A percentile compares a stretch with the other conserved stretches of the same genome.
Evolutionary conservation across 2,329 filamentous ascomycete genomes (phyloP).

Genomic region (Aspergillus japonicus): DNA sequence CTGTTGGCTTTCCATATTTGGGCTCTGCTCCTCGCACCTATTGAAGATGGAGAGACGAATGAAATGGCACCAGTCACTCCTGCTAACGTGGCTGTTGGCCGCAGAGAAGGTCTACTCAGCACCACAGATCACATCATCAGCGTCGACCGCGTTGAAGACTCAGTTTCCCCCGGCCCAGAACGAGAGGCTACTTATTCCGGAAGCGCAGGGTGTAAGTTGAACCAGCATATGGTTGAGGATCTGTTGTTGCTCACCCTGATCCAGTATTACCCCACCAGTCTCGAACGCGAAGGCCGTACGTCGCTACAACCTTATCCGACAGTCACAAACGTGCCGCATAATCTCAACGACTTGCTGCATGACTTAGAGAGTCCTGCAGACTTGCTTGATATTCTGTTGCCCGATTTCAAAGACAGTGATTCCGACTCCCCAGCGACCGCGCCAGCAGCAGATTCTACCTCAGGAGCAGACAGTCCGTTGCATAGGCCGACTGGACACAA

Average conservation of each 20-base stretch:
- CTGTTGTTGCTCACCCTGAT: conserved; percentile 12
- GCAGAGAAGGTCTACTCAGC: conserved; percentile 28
- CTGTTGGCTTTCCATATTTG: no score
- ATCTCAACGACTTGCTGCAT: conserved; percentile 19
- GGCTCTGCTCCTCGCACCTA: background rate
- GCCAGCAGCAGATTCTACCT: conserved; percentile 3
- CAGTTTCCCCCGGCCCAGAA: conserved; percentile 37
- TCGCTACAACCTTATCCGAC: conserved; percentile 27
- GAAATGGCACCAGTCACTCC: conserved; percentile 25
- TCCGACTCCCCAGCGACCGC: background rate
- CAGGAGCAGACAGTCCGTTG: background rate
- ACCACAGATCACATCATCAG: conserved; percentile 22
- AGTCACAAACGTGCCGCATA: conserved; percentile 1
- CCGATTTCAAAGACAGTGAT: background rate
- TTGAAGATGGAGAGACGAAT: conserved; percentile 22
- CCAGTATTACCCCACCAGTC: conserved; percentile 32
- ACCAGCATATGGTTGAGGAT: background rate
- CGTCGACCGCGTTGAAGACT: conserved; percentile 28
- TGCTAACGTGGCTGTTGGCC: conserved; percentile 39
- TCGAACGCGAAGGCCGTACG: conserved; percentile 34
- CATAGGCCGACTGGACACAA: background rate
- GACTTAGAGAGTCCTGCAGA: conserved; percentile 15
- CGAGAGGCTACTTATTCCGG: conserved; percentile 27
- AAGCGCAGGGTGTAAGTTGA: conserved; percentile 33
- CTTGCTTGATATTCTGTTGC: conserved; percentile 13